Conservation (phyloP, 2,329 filamentous ascomycete genomes). For the Cercospora berteroae region DNA sequence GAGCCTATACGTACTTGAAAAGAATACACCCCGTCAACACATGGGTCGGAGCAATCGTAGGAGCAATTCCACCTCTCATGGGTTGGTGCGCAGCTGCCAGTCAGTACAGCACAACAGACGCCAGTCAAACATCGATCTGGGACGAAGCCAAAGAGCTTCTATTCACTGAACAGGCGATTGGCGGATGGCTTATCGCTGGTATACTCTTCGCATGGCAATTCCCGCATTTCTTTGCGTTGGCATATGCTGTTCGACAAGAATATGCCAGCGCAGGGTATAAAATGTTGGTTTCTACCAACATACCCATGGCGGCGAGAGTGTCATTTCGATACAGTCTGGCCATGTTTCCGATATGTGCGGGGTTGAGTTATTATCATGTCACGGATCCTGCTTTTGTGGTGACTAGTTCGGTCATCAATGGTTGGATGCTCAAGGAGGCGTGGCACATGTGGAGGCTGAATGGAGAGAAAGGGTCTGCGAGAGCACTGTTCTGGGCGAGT, state of each 20-base stretch:
- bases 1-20: slow-evolving; percentile 90
- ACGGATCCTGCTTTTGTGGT: slow-evolving; percentile 83
- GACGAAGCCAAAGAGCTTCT: slow-evolving; percentile 37
- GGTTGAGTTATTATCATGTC: slow-evolving; percentile 72
- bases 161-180: slow-evolving; percentile 45
- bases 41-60: slow-evolving; percentile 90
- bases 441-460: slow-evolving; percentile 76
- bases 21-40: slow-evolving; percentile 83
- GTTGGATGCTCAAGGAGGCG: slow-evolving; percentile 79
- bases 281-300: slow-evolving; percentile 84
- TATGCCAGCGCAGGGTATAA: slow-evolving; percentile 69
- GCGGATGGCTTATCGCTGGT: slow-evolving; percentile 84
- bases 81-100: slow-evolving; percentile 95
- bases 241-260: slow-evolving; percentile 83
- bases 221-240: slow-evolving; percentile 94
- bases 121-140: slow-evolving; percentile 25
- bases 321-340: slow-evolving; percentile 80
- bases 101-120: slow-evolving; percentile 62
- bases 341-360: slow-evolving; percentile 83
- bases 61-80: slow-evolving; percentile 93
- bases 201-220: slow-evolving; percentile 96
- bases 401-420: slow-evolving; percentile 78
- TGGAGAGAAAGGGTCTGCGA: slow-evolving; percentile 75
- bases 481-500: slow-evolving; percentile 91
- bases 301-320: slow-evolving; percentile 79